Evolutionary conservation across 257 asterid species (phyloP).

Genomic region (Jasminum sambac): DNA sequence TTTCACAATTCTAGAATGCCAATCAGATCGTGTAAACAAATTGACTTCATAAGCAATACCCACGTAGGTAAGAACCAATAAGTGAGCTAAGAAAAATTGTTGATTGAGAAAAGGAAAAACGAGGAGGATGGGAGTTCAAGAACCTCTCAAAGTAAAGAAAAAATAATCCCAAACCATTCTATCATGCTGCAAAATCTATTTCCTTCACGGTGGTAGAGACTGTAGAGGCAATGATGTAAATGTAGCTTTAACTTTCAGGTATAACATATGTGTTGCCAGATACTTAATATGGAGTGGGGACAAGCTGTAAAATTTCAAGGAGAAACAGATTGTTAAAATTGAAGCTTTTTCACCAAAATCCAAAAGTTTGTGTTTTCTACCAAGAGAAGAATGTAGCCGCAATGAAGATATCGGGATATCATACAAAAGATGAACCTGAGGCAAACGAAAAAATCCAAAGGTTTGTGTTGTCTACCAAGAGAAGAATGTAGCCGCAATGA

Average conservation of each 20-base stretch:
- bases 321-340: too few species aligned
- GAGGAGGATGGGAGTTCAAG: neutral
- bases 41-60: slow-evolving; percentile 2
- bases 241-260: too few species aligned
- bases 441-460: neutral
- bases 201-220: neutral
- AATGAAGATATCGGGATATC: neutral
- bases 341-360: neutral
- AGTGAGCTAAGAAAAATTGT: neutral
- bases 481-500: slow-evolving; percentile 7
- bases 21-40: neutral
- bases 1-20: neutral
- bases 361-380: neutral
- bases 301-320: too few species aligned
- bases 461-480: neutral
- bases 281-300: too few species aligned
- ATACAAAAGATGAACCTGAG: neutral
- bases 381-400: slow-evolving; percentile 11
- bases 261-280: neutral
- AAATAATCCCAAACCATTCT: neutral
- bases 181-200: neutral
- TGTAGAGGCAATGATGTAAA: too few species aligned
- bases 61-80: neutral
- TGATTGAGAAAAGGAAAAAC: neutral
- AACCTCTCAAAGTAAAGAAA: neutral